Evolutionary conservation across 108 stramenopile species (phyloP).

Genomic region (Bacterosira constricta): DNA sequence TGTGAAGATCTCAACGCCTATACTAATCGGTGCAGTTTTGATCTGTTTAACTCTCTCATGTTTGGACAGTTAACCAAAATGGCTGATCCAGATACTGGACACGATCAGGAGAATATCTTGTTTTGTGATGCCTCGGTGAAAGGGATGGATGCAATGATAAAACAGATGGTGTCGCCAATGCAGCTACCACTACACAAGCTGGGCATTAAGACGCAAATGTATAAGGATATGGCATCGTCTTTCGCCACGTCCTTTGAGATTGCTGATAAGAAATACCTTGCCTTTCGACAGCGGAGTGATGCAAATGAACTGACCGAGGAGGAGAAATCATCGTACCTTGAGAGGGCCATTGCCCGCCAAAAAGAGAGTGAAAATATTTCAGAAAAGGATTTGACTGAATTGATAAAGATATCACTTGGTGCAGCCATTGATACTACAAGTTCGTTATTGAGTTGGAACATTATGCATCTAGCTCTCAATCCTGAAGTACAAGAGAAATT

Average conservation of each 20-base stretch:
- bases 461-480: slow-evolving; percentile 35
- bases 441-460: slow-evolving; percentile 28
- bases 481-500: slow-evolving; percentile 23
- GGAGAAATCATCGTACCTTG: slow-evolving; percentile 32
- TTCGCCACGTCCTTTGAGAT: not conserved
- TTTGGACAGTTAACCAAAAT: slow-evolving; percentile 31
- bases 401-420: slow-evolving; percentile 7
- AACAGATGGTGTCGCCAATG: slow-evolving; percentile 10
- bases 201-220: slow-evolving; percentile 2
- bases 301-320: slow-evolving; percentile 21
- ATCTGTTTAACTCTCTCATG: slow-evolving; percentile 42
- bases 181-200: not conserved
- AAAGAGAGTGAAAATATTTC: slow-evolving; percentile 10
- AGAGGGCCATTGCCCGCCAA: slow-evolving; percentile 27
- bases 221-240: slow-evolving; percentile 7
- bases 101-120: slow-evolving; percentile 18
- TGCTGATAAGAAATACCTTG: slow-evolving; percentile 8
- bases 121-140: slow-evolving; percentile 18
- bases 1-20: slow-evolving; percentile 34
- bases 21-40: slow-evolving; percentile 28
- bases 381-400: slow-evolving; percentile 28
- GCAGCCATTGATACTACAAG: slow-evolving; percentile 45
- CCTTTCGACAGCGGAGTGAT: slow-evolving; percentile 4
- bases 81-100: slow-evolving; percentile 21
- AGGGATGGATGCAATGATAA: slow-evolving; percentile 6